A percentile compares a stretch with the other conserved stretches of the same genome.
phyloP scores from a whole-genome alignment of 257 asterid genomes.

The Nicotiana obtusifolia region DNA sequence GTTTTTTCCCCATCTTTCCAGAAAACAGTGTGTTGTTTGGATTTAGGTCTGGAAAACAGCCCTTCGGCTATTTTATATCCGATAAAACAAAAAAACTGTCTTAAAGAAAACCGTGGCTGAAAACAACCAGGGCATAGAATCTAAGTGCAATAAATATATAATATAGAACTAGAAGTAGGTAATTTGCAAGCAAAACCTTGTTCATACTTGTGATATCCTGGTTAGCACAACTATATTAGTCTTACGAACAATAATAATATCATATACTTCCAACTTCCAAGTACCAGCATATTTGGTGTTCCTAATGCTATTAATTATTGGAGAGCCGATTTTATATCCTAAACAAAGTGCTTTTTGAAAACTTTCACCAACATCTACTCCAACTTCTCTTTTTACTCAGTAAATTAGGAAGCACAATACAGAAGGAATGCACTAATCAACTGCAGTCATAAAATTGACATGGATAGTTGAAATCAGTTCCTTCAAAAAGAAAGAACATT shows the following conservation, averaged over 20 bases:
- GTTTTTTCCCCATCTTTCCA: not conserved
- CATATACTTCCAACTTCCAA: conserved; percentile 1
- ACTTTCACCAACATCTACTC: not conserved
- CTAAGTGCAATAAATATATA: not conserved
- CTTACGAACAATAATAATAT: not conserved
- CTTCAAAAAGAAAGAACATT: not conserved
- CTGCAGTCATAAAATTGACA: not conserved
- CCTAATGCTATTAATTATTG: not conserved
- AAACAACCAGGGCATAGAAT: not conserved
- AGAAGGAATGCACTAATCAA: not conserved
- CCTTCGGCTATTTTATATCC: not conserved
- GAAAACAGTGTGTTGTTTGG: not conserved
- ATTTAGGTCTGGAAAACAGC: not conserved
- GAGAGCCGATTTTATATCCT: not conserved
- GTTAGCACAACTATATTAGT: not conserved
- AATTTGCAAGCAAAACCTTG: not conserved
- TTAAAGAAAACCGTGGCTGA: not conserved
- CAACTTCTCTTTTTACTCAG: not conserved
- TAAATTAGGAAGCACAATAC: not conserved
- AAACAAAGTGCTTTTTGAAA: not conserved
- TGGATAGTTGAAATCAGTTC: not conserved
- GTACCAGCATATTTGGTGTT: not conserved
- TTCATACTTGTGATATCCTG: not conserved
- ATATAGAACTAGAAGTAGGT: not conserved
- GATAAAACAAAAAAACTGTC: not conserved